phyloP scores from a whole-genome alignment of 208 protist genomes.

The Tetramitus jugosus region DNA sequence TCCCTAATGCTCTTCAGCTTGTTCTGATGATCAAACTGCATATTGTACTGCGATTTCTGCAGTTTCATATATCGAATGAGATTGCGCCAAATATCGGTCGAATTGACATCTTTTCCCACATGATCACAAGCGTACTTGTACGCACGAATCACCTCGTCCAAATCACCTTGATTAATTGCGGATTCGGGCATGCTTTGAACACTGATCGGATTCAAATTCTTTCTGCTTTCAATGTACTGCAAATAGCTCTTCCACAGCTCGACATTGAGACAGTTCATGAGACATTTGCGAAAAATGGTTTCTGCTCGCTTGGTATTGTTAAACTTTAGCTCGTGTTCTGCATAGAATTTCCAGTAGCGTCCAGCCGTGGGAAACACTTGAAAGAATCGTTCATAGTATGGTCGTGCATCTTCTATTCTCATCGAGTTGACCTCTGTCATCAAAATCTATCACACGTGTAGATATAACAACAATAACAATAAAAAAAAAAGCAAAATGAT shows the following conservation, averaged over 20 bases:
- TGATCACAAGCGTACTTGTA: background rate
- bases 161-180: background rate
- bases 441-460: conserved; percentile 6
- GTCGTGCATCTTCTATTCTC: background rate
- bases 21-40: background rate
- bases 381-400: conserved; percentile 15
- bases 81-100: background rate
- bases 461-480: no score
- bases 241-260: conserved; percentile 13
- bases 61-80: background rate
- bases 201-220: background rate
- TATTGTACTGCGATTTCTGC: background rate
- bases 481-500: no score
- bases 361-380: conserved; percentile 4
- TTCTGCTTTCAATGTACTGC: background rate
- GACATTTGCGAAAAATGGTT: background rate
- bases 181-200: background rate
- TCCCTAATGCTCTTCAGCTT: background rate
- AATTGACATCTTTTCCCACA: background rate
- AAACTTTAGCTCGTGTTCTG: background rate
- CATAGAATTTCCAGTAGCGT: conserved; percentile 22
- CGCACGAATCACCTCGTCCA: background rate
- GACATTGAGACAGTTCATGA: background rate
- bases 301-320: background rate
- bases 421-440: conserved; percentile 3